A percentile compares a stretch with the other conserved stretches of the same genome.
Conservation (phyloP, 2,329 filamentous ascomycete genomes). For the Ceratocystis alfenasii region DNA sequence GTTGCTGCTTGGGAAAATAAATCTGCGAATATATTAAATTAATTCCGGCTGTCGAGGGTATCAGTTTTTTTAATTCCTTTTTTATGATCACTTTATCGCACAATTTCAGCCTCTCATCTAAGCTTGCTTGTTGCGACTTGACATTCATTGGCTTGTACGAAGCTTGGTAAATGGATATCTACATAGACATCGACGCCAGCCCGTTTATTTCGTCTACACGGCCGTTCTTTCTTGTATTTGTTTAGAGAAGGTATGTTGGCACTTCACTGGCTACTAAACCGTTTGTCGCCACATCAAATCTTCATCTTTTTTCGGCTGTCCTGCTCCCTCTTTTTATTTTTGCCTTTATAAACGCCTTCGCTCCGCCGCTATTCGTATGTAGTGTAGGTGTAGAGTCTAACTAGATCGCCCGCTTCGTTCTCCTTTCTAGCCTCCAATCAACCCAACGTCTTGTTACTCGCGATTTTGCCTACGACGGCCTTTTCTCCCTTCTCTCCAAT, state of each 20-base stretch:
- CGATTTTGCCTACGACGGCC: not conserved
- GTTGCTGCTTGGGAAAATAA: not conserved
- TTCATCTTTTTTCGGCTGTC: not conserved
- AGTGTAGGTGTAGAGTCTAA: not conserved
- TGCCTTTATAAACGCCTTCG: not conserved
- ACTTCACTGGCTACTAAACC: not conserved
- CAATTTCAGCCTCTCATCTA: not conserved
- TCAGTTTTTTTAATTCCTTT: not conserved
- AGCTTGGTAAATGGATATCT: not conserved
- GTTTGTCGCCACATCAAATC: not conserved
- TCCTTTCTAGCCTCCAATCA: not conserved
- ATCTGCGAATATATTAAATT: not conserved
- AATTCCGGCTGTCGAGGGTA: not conserved
- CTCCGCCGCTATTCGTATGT: not conserved
- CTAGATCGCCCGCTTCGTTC: not conserved
- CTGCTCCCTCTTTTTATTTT: not conserved
- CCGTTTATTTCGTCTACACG: not conserved
- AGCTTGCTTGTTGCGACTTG: conserved; percentile 6
- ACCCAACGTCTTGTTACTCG: not conserved
- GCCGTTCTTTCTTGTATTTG: not conserved
- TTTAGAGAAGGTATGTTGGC: conserved; percentile 1
- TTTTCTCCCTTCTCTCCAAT: not conserved
- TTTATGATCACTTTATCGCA: conserved; percentile 8
- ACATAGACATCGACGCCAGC: not conserved
- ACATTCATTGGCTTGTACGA: conserved; percentile 2